Conservation (phyloP, 768 basidiomycete species). For the Kwoniella mangroviensis region DNA sequence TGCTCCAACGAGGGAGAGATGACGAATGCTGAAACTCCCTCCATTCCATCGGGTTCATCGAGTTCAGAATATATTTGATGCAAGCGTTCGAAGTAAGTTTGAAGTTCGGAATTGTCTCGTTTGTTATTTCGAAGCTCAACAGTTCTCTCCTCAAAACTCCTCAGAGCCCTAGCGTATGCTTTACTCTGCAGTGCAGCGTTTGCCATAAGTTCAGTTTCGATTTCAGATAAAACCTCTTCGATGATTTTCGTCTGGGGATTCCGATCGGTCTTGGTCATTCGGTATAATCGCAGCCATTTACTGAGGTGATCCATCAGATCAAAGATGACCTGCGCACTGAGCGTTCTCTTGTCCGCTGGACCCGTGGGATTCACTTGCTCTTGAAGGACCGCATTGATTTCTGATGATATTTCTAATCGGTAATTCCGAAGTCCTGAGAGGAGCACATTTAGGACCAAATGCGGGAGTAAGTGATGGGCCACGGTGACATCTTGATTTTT, state of each 20-base stretch:
- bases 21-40: conserved; percentile 87
- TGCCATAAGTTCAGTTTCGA: conserved; percentile 86
- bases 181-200: conserved; percentile 92
- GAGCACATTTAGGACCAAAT: conserved; percentile 83
- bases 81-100: conserved; percentile 80
- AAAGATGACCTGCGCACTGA: conserved; percentile 97
- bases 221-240: conserved; percentile 79
- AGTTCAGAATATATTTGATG: conserved; percentile 95
- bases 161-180: conserved; percentile 88
- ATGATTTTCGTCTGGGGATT: conserved; percentile 60
- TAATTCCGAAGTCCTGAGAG: conserved; percentile 71
- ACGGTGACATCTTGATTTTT: conserved; percentile 86
- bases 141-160: conserved; percentile 90
- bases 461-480: conserved; percentile 87
- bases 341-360: conserved; percentile 77
- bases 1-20: conserved; percentile 88
- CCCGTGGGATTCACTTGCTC: conserved; percentile 78
- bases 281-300: conserved; percentile 78
- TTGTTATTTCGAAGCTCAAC: conserved; percentile 60
- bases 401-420: conserved; percentile 69
- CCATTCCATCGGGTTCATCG: conserved; percentile 99
- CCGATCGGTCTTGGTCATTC: conserved; percentile 65
- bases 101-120: conserved; percentile 62
- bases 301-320: conserved; percentile 92
- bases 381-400: conserved; percentile 78